phyloP scores from a whole-genome alignment of 768 basidiomycete genomes.

The Leccinellum rugosiceps region DNA sequence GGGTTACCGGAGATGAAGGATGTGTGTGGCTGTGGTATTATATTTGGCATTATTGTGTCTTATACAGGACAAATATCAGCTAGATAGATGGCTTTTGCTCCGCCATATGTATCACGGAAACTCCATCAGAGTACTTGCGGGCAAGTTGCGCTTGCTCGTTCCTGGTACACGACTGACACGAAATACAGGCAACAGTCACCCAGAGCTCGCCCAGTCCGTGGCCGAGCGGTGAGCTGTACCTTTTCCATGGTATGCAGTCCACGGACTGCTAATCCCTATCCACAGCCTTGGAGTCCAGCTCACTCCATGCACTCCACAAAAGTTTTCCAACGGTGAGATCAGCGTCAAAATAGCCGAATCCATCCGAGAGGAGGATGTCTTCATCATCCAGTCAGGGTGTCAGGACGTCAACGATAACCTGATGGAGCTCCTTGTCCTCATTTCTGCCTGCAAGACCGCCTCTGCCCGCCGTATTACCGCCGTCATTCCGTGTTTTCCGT shows the following conservation, averaged over 20 bases:
- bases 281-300: slow-evolving; percentile 86
- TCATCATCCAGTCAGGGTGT: slow-evolving; percentile 93
- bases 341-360: slow-evolving; percentile 94
- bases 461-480: slow-evolving; percentile 95
- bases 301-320: slow-evolving; percentile 79
- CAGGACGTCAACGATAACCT: slow-evolving; percentile 92
- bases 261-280: slow-evolving; percentile 47
- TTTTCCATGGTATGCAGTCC: slow-evolving; percentile 38
- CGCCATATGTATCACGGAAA: slow-evolving; percentile 72
- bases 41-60: slow-evolving; percentile 30
- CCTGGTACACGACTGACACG: slow-evolving; percentile 8
- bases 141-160: slow-evolving; percentile 37
- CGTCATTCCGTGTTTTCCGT: slow-evolving; percentile 97
- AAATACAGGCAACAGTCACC: slow-evolving; percentile 90
- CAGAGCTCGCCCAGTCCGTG: slow-evolving; percentile 92
- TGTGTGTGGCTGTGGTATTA: slow-evolving; percentile 42
- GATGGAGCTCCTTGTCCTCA: slow-evolving; percentile 98
- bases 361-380: slow-evolving; percentile 96
- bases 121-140: slow-evolving; percentile 72
- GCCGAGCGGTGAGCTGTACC: slow-evolving; percentile 90
- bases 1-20: neutral
- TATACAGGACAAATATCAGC: slow-evolving; percentile 8
- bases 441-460: slow-evolving; percentile 96
- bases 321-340: slow-evolving; percentile 94
- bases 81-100: neutral